These are phyloP conservation scores for Turritis glabra DNA, from an alignment of 345 rosid genomes.

Conservation along the genomic window DNA sequence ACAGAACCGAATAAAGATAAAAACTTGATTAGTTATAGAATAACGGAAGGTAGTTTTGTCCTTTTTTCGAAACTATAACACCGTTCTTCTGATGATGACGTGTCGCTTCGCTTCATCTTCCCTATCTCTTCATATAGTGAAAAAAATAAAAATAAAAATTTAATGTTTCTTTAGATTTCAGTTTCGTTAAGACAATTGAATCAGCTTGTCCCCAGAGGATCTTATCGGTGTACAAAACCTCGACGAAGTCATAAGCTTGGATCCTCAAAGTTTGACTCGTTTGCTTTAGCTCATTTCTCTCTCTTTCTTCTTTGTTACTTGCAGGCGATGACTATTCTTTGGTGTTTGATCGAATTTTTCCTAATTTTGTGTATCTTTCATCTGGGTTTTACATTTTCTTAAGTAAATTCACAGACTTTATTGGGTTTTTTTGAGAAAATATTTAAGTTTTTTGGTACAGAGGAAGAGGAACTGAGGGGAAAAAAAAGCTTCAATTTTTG, in stretches of 20 bases:
- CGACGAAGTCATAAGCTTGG: constrained; percentile 35
- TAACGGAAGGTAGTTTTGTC: constrained; percentile 39
- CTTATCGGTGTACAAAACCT: constrained; percentile 29
- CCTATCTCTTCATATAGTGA: constrained; percentile 26
- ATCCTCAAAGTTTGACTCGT: constrained; percentile 39
- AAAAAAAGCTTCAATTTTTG: constrained; percentile 6
- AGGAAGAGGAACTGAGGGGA: background rate
- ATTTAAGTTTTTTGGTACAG: background rate
- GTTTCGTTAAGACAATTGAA: constrained; percentile 32
- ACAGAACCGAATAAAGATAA: background rate
- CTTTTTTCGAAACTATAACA: constrained; percentile 26
- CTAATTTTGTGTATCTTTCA: background rate
- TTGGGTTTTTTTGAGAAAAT: background rate
- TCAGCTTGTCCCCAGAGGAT: constrained; percentile 24
- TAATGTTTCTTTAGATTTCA: constrained; percentile 9
- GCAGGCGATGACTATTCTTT: constrained; percentile 32
- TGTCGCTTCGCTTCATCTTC: constrained; percentile 34
- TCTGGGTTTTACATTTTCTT: constrained; percentile 19
- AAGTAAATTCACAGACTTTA: constrained; percentile 13
- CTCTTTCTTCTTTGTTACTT: constrained; percentile 32
- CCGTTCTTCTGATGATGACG: constrained; percentile 29
- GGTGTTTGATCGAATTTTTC: background rate
- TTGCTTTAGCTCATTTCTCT: constrained; percentile 1
- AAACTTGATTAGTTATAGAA: constrained; percentile 20
- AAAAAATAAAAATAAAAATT: background rate